A percentile compares a stretch with the other conserved stretches of the same genome.
Conservation (phyloP, 2,329 filamentous ascomycete genomes). For the Leptographium flavum region DNA sequence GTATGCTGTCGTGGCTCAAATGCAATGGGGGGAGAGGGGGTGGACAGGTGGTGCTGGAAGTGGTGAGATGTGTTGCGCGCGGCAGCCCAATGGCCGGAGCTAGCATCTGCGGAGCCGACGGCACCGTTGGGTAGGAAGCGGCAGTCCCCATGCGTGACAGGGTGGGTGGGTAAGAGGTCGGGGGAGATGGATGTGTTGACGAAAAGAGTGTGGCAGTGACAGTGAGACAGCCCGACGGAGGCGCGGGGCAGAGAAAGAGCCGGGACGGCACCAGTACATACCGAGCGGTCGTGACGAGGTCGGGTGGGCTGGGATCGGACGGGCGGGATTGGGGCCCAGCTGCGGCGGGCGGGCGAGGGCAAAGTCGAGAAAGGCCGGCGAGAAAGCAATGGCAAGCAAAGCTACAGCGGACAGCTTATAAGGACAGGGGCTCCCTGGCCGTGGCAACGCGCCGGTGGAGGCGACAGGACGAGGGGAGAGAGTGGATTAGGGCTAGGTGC, state of each 20-base stretch:
- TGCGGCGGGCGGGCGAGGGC: no score
- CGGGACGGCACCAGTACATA: no score
- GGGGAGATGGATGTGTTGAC: not conserved
- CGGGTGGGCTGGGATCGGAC: no score
- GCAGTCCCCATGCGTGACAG: not conserved
- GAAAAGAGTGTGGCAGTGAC: no score
- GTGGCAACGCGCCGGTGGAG: not conserved
- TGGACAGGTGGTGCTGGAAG: not conserved
- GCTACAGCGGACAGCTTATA: not conserved
- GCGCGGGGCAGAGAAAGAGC: no score
- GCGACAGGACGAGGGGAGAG: not conserved
- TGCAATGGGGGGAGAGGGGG: not conserved
- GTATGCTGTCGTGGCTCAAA: slow-evolving; percentile 11
- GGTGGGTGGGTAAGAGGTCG: not conserved
- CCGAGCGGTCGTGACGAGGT: no score
- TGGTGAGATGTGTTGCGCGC: not conserved
- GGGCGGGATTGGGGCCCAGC: no score
- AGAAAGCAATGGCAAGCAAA: no score
- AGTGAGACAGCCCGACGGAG: no score
- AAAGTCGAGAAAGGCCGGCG: no score
- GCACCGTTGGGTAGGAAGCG: not conserved
- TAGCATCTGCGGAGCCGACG: not conserved
- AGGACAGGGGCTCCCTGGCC: not conserved
- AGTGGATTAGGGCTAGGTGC: slow-evolving; percentile 8
- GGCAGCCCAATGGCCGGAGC: not conserved